Percentiles rank a stretch among this genome's conserved stretches.
Conservation (phyloP, 2,329 filamentous ascomycete species). For the Cercospora sojina region DNA sequence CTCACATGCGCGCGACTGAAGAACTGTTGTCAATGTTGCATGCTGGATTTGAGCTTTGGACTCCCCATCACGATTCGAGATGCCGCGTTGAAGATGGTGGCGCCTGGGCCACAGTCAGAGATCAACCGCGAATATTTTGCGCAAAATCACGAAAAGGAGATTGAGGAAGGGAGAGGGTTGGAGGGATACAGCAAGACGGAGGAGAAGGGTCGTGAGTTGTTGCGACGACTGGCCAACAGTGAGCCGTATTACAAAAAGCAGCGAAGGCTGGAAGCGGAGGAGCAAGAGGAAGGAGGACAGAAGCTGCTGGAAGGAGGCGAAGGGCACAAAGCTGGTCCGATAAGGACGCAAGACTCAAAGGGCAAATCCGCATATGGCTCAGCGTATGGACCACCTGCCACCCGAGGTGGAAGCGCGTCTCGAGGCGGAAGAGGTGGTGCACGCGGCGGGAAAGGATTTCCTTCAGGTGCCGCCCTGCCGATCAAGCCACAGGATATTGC, state of each 20-base stretch:
- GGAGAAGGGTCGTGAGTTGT: constrained; percentile 87
- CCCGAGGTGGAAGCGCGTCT: constrained; percentile 20
- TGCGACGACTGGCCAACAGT: constrained; percentile 81
- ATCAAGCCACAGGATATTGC: constrained; percentile 81
- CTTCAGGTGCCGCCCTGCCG: constrained; percentile 69
- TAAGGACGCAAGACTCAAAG: constrained; percentile 67
- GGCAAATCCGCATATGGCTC: constrained; percentile 37
- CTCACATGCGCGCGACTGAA: constrained; percentile 95
- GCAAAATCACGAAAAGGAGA: constrained; percentile 92
- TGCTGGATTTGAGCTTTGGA: constrained; percentile 95
- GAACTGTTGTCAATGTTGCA: constrained; percentile 98
- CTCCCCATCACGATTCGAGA: constrained; percentile 92
- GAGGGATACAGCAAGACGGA: constrained; percentile 97
- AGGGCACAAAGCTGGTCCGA: constrained; percentile 62
- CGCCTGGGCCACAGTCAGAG: constrained; percentile 84
- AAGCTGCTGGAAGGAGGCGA: constrained; percentile 45
- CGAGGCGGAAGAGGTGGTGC: constrained; percentile 43
- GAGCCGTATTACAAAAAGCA: constrained; percentile 95
- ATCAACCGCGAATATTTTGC: constrained; percentile 98
- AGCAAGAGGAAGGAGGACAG: constrained; percentile 39
- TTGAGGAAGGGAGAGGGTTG: constrained; percentile 83
- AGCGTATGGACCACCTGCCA: constrained; percentile 27
- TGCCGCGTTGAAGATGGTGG: constrained; percentile 96
- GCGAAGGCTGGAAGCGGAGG: constrained; percentile 59
- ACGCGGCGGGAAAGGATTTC: constrained; percentile 60